Evolutionary conservation across 805 yeast genomes (phyloP).

Genomic region (Ogataea dorogensis): DNA sequence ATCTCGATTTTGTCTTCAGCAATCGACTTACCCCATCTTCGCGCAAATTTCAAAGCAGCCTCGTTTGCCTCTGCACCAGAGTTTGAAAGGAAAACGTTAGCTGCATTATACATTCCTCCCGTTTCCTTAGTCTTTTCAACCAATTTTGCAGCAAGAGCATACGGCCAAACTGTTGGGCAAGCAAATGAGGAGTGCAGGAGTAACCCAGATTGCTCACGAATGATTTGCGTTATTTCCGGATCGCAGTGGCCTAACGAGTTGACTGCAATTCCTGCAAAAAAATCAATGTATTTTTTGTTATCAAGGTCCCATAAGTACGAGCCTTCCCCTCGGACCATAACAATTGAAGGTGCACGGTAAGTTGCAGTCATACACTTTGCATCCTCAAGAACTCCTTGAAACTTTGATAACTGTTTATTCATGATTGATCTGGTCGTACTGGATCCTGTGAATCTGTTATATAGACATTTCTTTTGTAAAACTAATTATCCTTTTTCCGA

Average conservation of each 20-base stretch:
- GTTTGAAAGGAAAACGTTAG: constrained; percentile 63
- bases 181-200: constrained; percentile 84
- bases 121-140: constrained; percentile 63
- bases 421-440: too few relatives aligned
- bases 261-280: constrained; percentile 96
- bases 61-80: constrained; percentile 62
- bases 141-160: constrained; percentile 69
- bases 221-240: constrained; percentile 66
- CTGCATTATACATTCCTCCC: constrained; percentile 82
- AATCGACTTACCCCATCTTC: constrained; percentile 69
- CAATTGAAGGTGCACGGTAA: constrained; percentile 73
- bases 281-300: constrained; percentile 77
- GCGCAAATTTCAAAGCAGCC: constrained; percentile 61
- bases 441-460: too few relatives aligned
- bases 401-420: too few relatives aligned
- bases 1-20: constrained; percentile 64
- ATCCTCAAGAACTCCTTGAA: too few relatives aligned
- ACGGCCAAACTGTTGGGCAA: constrained; percentile 81
- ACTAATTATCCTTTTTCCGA: too few relatives aligned
- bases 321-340: constrained; percentile 79
- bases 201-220: constrained; percentile 67
- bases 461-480: too few relatives aligned
- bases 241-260: constrained; percentile 91
- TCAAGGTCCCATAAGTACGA: constrained; percentile 79
- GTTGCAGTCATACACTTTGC: constrained; percentile 76